Evolutionary conservation across 1,139 yeast genomes (phyloP).

Genomic region (Candida sanyaensis): DNA sequence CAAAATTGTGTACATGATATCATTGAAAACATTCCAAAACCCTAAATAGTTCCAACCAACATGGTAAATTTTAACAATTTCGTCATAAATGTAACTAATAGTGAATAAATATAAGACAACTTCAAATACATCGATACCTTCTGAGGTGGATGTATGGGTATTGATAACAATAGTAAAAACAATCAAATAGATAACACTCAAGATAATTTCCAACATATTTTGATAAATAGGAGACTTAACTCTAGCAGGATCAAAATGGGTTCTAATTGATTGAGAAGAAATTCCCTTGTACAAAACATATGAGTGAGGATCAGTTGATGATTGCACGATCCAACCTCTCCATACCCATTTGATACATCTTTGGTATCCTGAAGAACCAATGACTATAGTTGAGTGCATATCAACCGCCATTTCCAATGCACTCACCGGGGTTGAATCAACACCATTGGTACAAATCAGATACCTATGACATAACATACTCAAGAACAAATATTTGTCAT

Average conservation of each 20-base stretch:
- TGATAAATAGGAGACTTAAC: slow-evolving; percentile 85
- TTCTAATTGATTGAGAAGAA: slow-evolving; percentile 52
- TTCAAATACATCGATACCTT: slow-evolving; percentile 48
- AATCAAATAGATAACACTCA: slow-evolving; percentile 64
- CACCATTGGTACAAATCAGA: slow-evolving; percentile 62
- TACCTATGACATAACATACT: slow-evolving; percentile 80
- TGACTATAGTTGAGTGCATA: slow-evolving; percentile 75
- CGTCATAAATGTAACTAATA: slow-evolving; percentile 66
- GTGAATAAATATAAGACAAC: slow-evolving; percentile 65
- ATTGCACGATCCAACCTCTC: slow-evolving; percentile 91
- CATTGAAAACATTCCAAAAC: slow-evolving; percentile 82
- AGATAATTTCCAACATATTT: slow-evolving; percentile 65
- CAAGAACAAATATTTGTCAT: slow-evolving; percentile 68
- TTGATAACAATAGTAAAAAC: slow-evolving; percentile 70
- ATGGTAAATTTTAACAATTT: slow-evolving; percentile 68
- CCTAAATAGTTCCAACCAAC: slow-evolving; percentile 73
- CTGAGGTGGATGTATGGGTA: slow-evolving; percentile 34
- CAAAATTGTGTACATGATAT: slow-evolving; percentile 61
- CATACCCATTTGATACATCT: slow-evolving; percentile 88
- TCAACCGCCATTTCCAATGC: slow-evolving; percentile 87
- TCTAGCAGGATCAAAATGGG: slow-evolving; percentile 84
- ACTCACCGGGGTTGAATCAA: slow-evolving; percentile 61
- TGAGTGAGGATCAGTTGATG: slow-evolving; percentile 66
- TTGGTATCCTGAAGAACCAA: slow-evolving; percentile 81
- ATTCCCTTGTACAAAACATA: slow-evolving; percentile 67